Evolutionary conservation across 1,139 yeast species (phyloP).

Genomic region (Pichia kudriavzevii): DNA sequence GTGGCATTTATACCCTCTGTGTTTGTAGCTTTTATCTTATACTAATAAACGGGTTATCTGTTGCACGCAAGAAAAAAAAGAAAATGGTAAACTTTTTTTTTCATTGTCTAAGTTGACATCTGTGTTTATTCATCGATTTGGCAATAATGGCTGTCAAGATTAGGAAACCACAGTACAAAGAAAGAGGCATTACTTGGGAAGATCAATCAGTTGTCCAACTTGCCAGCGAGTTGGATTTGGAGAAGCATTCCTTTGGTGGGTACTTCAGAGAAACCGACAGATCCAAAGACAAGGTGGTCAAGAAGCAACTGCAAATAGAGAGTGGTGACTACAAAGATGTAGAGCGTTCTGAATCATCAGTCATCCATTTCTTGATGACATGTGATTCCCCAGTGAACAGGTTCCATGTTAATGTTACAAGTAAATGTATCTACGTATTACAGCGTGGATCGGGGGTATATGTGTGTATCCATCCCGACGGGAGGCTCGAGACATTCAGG

Average conservation of each 20-base stretch:
- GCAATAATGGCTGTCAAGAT: constrained; percentile 5
- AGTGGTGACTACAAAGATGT: not conserved
- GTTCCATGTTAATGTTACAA: constrained; percentile 35
- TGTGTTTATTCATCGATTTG: not conserved
- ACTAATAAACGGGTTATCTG: not conserved
- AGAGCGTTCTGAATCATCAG: constrained; percentile 23
- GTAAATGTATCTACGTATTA: constrained; percentile 42
- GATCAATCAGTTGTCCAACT: constrained; percentile 2
- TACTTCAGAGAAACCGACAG: constrained; percentile 45
- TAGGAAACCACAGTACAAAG: constrained; percentile 16
- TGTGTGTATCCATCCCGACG: constrained; percentile 40
- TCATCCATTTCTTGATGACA: constrained; percentile 41
- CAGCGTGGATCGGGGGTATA: constrained; percentile 45
- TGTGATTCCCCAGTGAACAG: constrained; percentile 40
- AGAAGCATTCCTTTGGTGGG: constrained; percentile 43
- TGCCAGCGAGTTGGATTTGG: constrained; percentile 27
- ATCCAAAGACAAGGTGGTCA: constrained; percentile 25
- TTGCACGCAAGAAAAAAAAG: not conserved
- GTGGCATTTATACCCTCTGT: constrained; percentile 47
- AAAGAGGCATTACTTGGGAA: constrained; percentile 10
- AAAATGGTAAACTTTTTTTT: not conserved
- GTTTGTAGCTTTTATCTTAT: constrained; percentile 25
- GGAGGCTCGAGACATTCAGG: constrained; percentile 35
- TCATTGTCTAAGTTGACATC: too few species aligned
- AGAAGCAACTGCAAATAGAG: not conserved